Base-by-base conservation (phyloP, 108 stramenopile genomes). In the Cyclostephanos tholiformis region DNA sequence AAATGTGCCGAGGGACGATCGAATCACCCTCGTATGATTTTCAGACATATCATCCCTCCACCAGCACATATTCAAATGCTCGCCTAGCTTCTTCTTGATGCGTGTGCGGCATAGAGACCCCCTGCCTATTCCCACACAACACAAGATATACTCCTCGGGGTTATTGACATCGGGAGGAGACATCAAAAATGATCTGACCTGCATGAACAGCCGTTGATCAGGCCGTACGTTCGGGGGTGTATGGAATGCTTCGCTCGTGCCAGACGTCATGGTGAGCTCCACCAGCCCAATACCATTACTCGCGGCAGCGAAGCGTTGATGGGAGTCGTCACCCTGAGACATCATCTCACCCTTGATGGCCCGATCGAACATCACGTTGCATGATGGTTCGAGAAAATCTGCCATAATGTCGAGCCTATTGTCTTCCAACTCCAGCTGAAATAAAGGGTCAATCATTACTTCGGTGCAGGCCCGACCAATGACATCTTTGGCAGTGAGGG, bases 1-100 rank as follows among this genome's bases (percentile, higher is more conserved):
- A 25, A 53, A 8, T 22, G 52, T 53, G 23, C 7, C 52, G 20
- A 53, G 20, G 23, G 26, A 19, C 53, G 53, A 55, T 27, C 22
- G 53, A 12, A 55, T 55, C 53, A 55, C 53, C 26, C 53, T 20
- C 25, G 53, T 12, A 4, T 25, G 53, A 55, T 25, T 12, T 10
- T 19, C 53, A 55, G 26, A 55, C 53, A 55, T 23, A 55, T 55
- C 23, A 12, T 55, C 53, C 53, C 53, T 55, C 53, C 53, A 55
- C 53, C 53, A 55, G 26, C 53, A 25, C 53, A 13, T 27, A 27
- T 0, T 55, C 26, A 55, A 55, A 27, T 55, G 23, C 26, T 55
- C 53, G 13, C 26, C 53, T 13, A 55, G 22, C 25, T 26, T 10
- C 9, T 4, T 25, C 53, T 55, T 55, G 53, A 55, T 55, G 12